Evolutionary conservation across 805 yeast species (phyloP), one percentile per base, ranked within the genome.

Genomic region (Candida silvicultrix): DNA sequence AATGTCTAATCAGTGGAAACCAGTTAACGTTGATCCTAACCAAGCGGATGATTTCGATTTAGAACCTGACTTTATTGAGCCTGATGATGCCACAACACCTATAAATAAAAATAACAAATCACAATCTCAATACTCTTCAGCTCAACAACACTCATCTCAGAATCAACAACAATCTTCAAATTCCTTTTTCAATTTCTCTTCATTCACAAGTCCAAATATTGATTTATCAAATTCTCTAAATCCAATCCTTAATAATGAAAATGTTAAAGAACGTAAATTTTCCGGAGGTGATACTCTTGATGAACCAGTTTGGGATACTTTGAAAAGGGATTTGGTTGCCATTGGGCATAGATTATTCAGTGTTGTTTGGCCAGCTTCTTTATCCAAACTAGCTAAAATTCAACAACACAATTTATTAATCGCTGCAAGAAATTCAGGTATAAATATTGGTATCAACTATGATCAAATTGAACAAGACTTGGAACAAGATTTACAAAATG

Each of bases 251-350:
- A 48, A 53, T 47, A 59, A 60, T 35, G 62, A 57, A 22, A 56
- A 58, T 32, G 60, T 59, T 15, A 52, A 54, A 45, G 63, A 60
- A 40, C 56, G 55, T 32, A 48, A 55, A n/a, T 60, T 60, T 41
- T 50, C 79, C 19, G 89, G 89, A 2, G 85, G 86, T 25, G 85
- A 83, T 57, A 83, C 89, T 2, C 64, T 83, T 12, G 88, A 83
- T 56, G 89, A 83, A 63, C 86, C 89, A 0, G 83, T 83, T 9
- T 59, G 68, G 56, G 66, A 70, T 29, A 83, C 89, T 0, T 62
- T 83, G 8, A 53, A 65, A 55, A 65, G 80, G 34, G 80, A 75
- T 49, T 51, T 75, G 23, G 59, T 56, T 31, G 69, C 73, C 4
- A 75, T 73, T 22, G 77, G 76, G 1, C 55, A 59, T 6, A 56